Percentiles rank a stretch among this genome's conserved stretches.
Conservation (phyloP, 805 yeast genomes). For the Ogataea glucozyma region DNA sequence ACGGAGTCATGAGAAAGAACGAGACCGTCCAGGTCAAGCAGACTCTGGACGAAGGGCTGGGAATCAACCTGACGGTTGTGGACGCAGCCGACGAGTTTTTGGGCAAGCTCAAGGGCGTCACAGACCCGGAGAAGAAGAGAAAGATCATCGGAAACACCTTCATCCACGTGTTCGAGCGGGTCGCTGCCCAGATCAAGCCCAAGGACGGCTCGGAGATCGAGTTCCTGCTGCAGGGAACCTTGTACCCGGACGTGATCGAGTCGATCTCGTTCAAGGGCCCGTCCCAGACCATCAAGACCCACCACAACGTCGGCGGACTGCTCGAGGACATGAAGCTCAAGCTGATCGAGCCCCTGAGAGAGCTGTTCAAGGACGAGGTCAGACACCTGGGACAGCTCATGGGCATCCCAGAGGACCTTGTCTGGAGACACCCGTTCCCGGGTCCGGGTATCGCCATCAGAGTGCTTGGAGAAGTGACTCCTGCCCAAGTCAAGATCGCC, state of each 20-base stretch:
- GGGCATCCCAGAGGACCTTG: slow-evolving; percentile 95
- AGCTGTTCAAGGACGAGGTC: slow-evolving; percentile 98
- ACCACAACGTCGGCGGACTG: slow-evolving; percentile 98
- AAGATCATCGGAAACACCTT: slow-evolving; percentile 98
- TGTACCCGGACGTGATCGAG: slow-evolving; percentile 98
- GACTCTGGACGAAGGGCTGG: slow-evolving; percentile 89
- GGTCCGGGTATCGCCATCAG: slow-evolving; percentile 99
- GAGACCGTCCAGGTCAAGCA: slow-evolving; percentile 88
- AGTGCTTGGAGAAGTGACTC: slow-evolving; percentile 95
- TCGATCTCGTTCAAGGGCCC: slow-evolving; percentile 99
- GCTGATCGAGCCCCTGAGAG: slow-evolving; percentile 97
- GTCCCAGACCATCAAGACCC: slow-evolving; percentile 98
- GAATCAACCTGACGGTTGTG: slow-evolving; percentile 90
- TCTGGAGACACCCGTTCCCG: slow-evolving; percentile 99
- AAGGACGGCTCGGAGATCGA: slow-evolving; percentile 87
- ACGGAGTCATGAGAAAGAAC: slow-evolving; percentile 94
- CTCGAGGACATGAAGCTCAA: slow-evolving; percentile 97
- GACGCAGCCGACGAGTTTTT: slow-evolving; percentile 93
- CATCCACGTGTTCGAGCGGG: slow-evolving; percentile 94
- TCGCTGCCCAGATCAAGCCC: slow-evolving; percentile 89
- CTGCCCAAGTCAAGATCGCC: slow-evolving; percentile 90
- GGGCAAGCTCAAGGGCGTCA: slow-evolving; percentile 82
- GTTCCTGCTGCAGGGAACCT: slow-evolving; percentile 92
- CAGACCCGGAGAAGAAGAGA: slow-evolving; percentile 99
- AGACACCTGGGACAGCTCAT: slow-evolving; percentile 92